Base-by-base conservation (phyloP, 208 protist genomes). In the Leishmania tropica region DNA sequence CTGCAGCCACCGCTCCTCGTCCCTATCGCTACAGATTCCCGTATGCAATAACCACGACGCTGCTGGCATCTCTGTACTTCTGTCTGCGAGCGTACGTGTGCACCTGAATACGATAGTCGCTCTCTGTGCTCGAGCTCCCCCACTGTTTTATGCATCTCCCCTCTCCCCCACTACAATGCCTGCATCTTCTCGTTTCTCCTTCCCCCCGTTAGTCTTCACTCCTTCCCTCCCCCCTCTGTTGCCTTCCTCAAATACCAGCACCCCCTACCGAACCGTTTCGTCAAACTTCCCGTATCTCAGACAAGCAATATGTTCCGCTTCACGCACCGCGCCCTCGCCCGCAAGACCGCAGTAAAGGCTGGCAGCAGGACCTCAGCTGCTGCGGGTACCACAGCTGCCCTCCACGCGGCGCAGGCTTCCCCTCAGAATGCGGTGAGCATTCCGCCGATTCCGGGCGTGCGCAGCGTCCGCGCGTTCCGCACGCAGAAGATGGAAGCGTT, bases 371-470 rank as follows among this genome's bases (percentile, higher is more conserved):
- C 62, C 19, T 54, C 78, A 35, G 74, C 75, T 10, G 77, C 75
- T 11, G 56, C 80, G 24, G 37, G 54, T 2, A 0, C 75, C 40
- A 67, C 64, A 15, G 56, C 78, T 42, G 72, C 75, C 48, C 35
- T 56, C 51, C 79, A 80, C 31, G 62, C 77, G 6, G 71, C 75
- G 51, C 56, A 60, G 75, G 67, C 78, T 37, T 56, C 77, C 37
- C 47, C 64, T 54, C 68, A 68, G 37, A 31, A 78, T 13, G 70
- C 64, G 48, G 76, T 78, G 31, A 79, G 11, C 76, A 86, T 86
- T 68, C 77, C 81, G 21, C 79, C 85, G 15, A 87, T 89, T 58
- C 86, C 86, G 1, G 83, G 83, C 7, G 81, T 89, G 56, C 85
- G 82, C 62, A 83, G 82, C 68, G 75, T 74, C 21, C 84, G 84